Evolutionary conservation across 768 basidiomycete species (phyloP).

Genomic region (Podaxis sp.): DNA sequence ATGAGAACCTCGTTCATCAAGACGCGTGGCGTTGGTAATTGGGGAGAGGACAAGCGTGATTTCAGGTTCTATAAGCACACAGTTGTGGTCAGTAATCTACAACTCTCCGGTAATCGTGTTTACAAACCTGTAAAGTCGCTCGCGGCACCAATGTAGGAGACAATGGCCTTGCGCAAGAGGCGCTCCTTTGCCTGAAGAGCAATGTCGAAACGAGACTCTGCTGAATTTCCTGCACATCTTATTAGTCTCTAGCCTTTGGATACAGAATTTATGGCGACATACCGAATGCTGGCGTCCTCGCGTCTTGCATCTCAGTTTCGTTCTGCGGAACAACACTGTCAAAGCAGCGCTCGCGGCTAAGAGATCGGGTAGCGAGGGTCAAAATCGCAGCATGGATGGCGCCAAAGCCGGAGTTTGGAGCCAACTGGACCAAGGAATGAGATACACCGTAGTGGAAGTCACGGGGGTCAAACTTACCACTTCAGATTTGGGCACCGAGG

Average conservation of each 20-base stretch:
- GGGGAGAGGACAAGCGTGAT: slow-evolving; percentile 74
- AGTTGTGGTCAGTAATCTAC: background rate
- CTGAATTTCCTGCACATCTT: slow-evolving; percentile 44
- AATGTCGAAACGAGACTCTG: slow-evolving; percentile 59
- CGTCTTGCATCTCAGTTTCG: slow-evolving; percentile 62
- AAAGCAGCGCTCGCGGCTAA: slow-evolving; percentile 60
- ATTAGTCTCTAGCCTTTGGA: background rate
- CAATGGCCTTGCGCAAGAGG: slow-evolving; percentile 58
- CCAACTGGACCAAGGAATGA: slow-evolving; percentile 34
- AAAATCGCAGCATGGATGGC: slow-evolving; percentile 81
- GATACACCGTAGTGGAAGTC: background rate
- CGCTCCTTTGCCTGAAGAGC: slow-evolving; percentile 55
- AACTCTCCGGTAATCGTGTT: background rate
- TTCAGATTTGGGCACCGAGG: slow-evolving; percentile 73
- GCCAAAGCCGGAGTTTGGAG: slow-evolving; percentile 80
- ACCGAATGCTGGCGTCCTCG: slow-evolving; percentile 58
- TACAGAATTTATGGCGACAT: slow-evolving; percentile 16
- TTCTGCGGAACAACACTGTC: slow-evolving; percentile 60
- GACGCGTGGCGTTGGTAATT: slow-evolving; percentile 53
- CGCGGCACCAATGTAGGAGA: slow-evolving; percentile 67
- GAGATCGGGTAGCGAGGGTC: slow-evolving; percentile 67
- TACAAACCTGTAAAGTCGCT: slow-evolving; percentile 68
- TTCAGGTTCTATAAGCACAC: slow-evolving; percentile 54
- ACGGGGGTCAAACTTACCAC: slow-evolving; percentile 51
- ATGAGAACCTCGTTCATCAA: slow-evolving; percentile 56